Conservation (phyloP, 305 asterid species). For the Solanum chacoense region DNA sequence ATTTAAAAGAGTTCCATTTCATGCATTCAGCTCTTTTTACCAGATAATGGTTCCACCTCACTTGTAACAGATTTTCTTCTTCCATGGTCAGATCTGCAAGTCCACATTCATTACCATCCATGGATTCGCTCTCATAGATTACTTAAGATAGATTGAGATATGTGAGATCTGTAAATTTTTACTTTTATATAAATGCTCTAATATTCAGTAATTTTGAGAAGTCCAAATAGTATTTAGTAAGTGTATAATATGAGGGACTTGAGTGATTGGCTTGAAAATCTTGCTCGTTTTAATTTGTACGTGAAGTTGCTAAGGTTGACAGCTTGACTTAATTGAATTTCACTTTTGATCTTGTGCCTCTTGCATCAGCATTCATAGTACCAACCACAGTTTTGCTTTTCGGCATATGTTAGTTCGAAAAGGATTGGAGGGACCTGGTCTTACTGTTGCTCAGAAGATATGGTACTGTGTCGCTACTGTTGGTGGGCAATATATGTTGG, state of each 20-base stretch:
- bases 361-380: background rate
- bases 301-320: background rate
- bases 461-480: slow-evolving; percentile 84
- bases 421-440: slow-evolving; percentile 80
- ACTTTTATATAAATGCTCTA: background rate
- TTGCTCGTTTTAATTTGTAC: background rate
- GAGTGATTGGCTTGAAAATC: background rate
- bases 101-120: background rate
- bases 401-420: slow-evolving; percentile 19
- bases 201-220: background rate
- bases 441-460: slow-evolving; percentile 71
- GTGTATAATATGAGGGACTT: background rate
- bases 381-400: background rate
- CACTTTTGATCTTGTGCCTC: background rate
- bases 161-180: background rate
- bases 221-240: background rate
- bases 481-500: slow-evolving; percentile 88
- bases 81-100: background rate
- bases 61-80: background rate
- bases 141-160: background rate
- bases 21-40: background rate
- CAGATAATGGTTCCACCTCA: background rate
- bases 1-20: background rate
- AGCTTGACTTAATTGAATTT: background rate
- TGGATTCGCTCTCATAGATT: background rate